These are phyloP conservation scores for Globisporangium radiosum DNA, from an alignment of 352 stramenopile genomes.

Conservation along the genomic window DNA sequence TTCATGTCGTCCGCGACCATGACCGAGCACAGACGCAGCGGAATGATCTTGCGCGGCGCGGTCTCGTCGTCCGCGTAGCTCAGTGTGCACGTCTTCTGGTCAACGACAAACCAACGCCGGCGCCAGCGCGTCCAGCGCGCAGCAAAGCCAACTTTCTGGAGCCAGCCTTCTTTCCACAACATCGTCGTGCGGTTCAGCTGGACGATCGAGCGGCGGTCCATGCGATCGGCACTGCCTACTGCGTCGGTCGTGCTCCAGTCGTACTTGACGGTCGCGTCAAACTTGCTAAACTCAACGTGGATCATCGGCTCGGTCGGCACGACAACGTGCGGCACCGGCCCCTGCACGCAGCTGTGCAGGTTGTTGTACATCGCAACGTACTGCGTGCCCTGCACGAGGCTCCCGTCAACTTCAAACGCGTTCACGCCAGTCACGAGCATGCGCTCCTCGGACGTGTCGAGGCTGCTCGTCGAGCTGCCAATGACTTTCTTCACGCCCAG, in stretches of 20 bases:
- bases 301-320: slow-evolving; percentile 62
- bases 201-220: slow-evolving; percentile 48
- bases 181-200: slow-evolving; percentile 40
- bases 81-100: slow-evolving; percentile 71
- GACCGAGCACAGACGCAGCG: slow-evolving; percentile 61
- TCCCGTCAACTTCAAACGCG: slow-evolving; percentile 73
- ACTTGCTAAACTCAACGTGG: slow-evolving; percentile 62
- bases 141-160: slow-evolving; percentile 77
- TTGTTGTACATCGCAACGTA: slow-evolving; percentile 85
- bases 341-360: slow-evolving; percentile 55
- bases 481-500: slow-evolving; percentile 68
- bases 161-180: slow-evolving; percentile 76
- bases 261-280: slow-evolving; percentile 62
- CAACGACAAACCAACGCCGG: slow-evolving; percentile 70
- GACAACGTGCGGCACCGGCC: slow-evolving; percentile 70
- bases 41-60: slow-evolving; percentile 64
- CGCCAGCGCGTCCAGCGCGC: slow-evolving; percentile 70
- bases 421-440: slow-evolving; percentile 82
- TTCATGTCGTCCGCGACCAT: slow-evolving; percentile 81
- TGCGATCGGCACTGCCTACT: slow-evolving; percentile 21
- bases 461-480: slow-evolving; percentile 26
- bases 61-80: slow-evolving; percentile 71
- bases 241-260: slow-evolving; percentile 42
- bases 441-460: slow-evolving; percentile 45
- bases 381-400: slow-evolving; percentile 50